Conservation (phyloP, 2,329 filamentous ascomycete species). For the Hirsutella thompsonii region DNA sequence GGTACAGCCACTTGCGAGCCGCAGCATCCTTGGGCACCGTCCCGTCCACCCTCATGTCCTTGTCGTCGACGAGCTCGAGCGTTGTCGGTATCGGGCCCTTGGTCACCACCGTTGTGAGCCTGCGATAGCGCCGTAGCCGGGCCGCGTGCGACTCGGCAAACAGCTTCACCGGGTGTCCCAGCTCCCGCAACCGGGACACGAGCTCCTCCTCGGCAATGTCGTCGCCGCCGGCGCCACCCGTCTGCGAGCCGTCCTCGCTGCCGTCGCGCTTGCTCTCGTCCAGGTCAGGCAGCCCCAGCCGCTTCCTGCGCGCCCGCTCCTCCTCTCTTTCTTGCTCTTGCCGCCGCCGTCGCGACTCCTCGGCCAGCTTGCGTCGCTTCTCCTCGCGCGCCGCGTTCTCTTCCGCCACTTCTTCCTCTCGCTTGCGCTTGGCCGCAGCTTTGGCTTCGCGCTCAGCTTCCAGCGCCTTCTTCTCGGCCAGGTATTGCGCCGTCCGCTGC, state of each 20-base stretch:
- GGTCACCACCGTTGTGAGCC: slow-evolving; percentile 47
- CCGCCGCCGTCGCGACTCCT: slow-evolving; percentile 57
- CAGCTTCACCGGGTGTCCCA: slow-evolving; percentile 60
- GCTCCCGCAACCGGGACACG: slow-evolving; percentile 48
- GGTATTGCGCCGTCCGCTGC: slow-evolving; percentile 66
- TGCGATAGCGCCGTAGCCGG: slow-evolving; percentile 58
- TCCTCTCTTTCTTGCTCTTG: slow-evolving; percentile 64
- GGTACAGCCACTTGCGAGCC: slow-evolving; percentile 59
- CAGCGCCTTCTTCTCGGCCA: slow-evolving; percentile 64
- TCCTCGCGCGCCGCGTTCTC: slow-evolving; percentile 61
- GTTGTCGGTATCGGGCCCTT: slow-evolving; percentile 80
- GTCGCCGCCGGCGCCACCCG: slow-evolving; percentile 31
- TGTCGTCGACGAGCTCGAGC: slow-evolving; percentile 65
- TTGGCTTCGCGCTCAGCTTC: slow-evolving; percentile 60
- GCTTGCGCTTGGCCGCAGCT: slow-evolving; percentile 68
- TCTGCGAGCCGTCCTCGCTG: slow-evolving; percentile 26
- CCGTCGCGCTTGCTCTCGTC: slow-evolving; percentile 29
- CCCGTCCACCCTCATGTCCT: slow-evolving; percentile 72
- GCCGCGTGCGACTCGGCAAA: slow-evolving; percentile 72
- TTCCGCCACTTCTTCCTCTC: slow-evolving; percentile 71
- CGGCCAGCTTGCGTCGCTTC: slow-evolving; percentile 68
- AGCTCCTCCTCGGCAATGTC: slow-evolving; percentile 64
- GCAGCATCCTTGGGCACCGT: slow-evolving; percentile 50
- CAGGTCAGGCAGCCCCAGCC: slow-evolving; percentile 69
- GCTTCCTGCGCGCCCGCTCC: slow-evolving; percentile 59